These are phyloP conservation scores for Metschnikowia continentalis DNA, from an alignment of 805 yeast genomes.

Conservation along the genomic window DNA sequence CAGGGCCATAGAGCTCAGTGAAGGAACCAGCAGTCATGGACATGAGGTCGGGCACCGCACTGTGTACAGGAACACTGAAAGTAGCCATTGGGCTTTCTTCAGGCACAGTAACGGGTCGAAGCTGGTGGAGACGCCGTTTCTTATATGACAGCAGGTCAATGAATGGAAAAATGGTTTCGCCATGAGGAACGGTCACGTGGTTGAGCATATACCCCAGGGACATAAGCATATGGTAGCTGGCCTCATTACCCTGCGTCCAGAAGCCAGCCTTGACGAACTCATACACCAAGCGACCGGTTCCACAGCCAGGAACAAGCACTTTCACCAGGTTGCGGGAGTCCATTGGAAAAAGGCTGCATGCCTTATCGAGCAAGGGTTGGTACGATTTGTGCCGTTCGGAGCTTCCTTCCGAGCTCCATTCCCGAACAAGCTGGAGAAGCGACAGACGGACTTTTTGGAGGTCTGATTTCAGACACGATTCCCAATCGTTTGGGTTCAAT, in stretches of 20 bases:
- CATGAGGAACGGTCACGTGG: constrained; percentile 36
- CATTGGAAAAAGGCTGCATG: constrained; percentile 36
- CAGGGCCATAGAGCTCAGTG: constrained; percentile 56
- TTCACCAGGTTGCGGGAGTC: constrained; percentile 34
- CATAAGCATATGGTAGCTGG: constrained; percentile 60
- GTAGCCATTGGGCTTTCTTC: constrained; percentile 45
- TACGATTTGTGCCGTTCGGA: constrained; percentile 41
- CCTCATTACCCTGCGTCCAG: constrained; percentile 63
- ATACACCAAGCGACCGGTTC: constrained; percentile 55
- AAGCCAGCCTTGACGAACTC: constrained; percentile 55
- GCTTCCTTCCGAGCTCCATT: constrained; percentile 56
- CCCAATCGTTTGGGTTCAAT: constrained; percentile 39
- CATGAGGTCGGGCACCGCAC: constrained; percentile 42
- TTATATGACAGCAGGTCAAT: constrained; percentile 50
- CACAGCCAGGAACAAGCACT: constrained; percentile 61
- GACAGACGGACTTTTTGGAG: constrained; percentile 55
- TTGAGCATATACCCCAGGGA: constrained; percentile 54
- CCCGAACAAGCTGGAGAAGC: constrained; percentile 54
- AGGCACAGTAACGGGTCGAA: constrained; percentile 50
- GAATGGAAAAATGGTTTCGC: constrained; percentile 48
- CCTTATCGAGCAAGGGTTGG: constrained; percentile 32
- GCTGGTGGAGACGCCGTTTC: constrained; percentile 41
- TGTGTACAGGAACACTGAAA: constrained; percentile 2
- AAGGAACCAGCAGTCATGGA: constrained; percentile 74
- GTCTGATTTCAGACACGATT: constrained; percentile 37